Base-by-base conservation (phyloP, 495 filamentous ascomycete genomes). In the Gamarada debralockiae region DNA sequence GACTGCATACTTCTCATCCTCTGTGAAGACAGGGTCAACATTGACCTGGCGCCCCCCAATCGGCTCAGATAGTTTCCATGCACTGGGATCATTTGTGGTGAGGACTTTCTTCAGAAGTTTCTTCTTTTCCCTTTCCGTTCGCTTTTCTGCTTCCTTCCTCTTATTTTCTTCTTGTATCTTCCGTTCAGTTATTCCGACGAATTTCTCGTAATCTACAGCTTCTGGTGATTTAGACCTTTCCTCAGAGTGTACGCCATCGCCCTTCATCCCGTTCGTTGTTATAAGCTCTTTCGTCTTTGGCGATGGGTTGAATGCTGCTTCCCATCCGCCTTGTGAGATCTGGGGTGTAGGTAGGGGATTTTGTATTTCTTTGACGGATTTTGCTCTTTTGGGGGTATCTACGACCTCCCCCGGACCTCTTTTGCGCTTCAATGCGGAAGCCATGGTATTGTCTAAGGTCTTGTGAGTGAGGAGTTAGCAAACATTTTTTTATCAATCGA, bases 21-120 rank as follows among this genome's bases (percentile, higher is more conserved):
- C 55, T 12, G 89, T 84, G 66, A 96, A 85, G 20, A 90, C 71
- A 0, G 92, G 87, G 56, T 96, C 89, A 48, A 87, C 70, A 59
- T 88, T 73, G 31, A 84, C 64, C 69, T 89, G 85, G 37, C 82
- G 73, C 6, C 87, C 87, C 48, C 82, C 87, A 65, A 84, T 72
- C 18, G 83, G 70, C 20, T 76, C 70, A 7, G 81, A 84, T 15
- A 84, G 41, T 37, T 70, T 75, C 85, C 85, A 89, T 1, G 22
- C 15, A 31, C 6, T 27, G 10, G 39, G 7, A 22, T 18, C 17
- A 20, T 24, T 38, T 8, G n/a, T 15, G 1, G 20, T 6, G 14
- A 18, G 14, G 5, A 22, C 25, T 12, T 48, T 36, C 33, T 48
- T 15, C 7, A 31, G 31, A 8, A 34, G 25, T 20, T 36, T 31